Percentiles rank a stretch among this genome's conserved stretches.
Conservation (phyloP, 1,139 yeast genomes). For the Ogataea hybrid region DNA sequence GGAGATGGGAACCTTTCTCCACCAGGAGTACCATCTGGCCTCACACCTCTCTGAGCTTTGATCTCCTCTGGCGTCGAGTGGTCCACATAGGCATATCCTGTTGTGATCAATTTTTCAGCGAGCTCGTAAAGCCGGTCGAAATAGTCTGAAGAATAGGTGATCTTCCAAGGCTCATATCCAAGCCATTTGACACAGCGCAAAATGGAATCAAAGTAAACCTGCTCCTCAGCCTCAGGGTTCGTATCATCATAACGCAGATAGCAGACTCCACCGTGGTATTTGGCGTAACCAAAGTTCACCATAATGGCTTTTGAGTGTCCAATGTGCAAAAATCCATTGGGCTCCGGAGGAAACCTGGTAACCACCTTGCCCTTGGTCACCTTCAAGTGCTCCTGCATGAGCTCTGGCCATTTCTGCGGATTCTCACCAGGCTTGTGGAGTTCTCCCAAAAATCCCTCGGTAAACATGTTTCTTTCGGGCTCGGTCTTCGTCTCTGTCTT, state of each 20-base stretch:
- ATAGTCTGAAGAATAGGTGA: slow-evolving; percentile 95
- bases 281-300: slow-evolving; percentile 94
- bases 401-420: slow-evolving; percentile 83
- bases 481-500: slow-evolving; percentile 26
- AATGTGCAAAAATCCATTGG: slow-evolving; percentile 93
- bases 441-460: slow-evolving; percentile 94
- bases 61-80: slow-evolving; percentile 93
- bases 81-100: slow-evolving; percentile 84
- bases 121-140: slow-evolving; percentile 83
- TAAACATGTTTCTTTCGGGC: slow-evolving; percentile 73
- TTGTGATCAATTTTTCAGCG: slow-evolving; percentile 74
- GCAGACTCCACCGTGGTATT: slow-evolving; percentile 79
- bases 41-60: slow-evolving; percentile 84
- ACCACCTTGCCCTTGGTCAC: slow-evolving; percentile 79
- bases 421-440: slow-evolving; percentile 95
- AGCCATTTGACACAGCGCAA: slow-evolving; percentile 86
- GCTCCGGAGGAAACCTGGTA: slow-evolving; percentile 98
- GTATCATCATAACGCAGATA: slow-evolving; percentile 95
- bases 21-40: slow-evolving; percentile 88
- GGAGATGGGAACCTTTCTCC: slow-evolving; percentile 85
- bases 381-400: slow-evolving; percentile 74
- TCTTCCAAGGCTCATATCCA: slow-evolving; percentile 88
- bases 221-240: slow-evolving; percentile 98
- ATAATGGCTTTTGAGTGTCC: slow-evolving; percentile 98
- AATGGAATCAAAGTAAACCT: slow-evolving; percentile 81